Base-by-base conservation (phyloP, 306 rosid species). In the Albizia julibrissin region DNA sequence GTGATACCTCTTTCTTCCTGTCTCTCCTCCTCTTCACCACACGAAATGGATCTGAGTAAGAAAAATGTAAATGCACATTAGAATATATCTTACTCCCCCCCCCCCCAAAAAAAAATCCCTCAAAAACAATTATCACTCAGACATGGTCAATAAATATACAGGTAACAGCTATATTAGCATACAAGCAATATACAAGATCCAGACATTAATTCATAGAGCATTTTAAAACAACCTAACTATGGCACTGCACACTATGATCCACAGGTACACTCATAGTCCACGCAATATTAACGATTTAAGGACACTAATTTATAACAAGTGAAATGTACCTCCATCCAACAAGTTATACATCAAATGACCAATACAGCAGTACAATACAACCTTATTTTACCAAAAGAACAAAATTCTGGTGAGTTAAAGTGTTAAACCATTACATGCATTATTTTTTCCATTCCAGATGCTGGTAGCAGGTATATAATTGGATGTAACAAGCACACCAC, bases 21-120 rank as follows among this genome's bases (percentile, higher is more conserved):
- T 96, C 98, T 80, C 91, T 92, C 87, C 91, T 96, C 80, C 99
- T 93, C 94, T 84, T 96, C 88, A 96, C 99, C 85, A 88, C 94
- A 85, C 87, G 98, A 84, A 96, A 96, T 71, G 98, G 88, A 84
- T 93, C 99, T 96, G 88, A 49, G 64, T 50, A 80, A 80, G 2
- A 76, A 83, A 75, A 75, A 72, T 37, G 49, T 79, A 59, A 59
- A 72, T 18, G 44, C 21, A 71, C 13, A 79, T 84, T 72, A 87
- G 76, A 72, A 74, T 18, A 39, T 37, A 61, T 44, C 8, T 22
- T 69, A 19, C 61, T 0, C 14, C 37, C 77, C 27, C n/a, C 22
- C 68, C 22, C 42, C 18, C 5, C 39, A 37, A 6, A 37, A 5
- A 6, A 37, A 37, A 37, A 24, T 67, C 76, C 86, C 13, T 10